phyloP scores from a whole-genome alignment of 1,139 yeast genomes.

The Scheffersomyces quercinus region DNA sequence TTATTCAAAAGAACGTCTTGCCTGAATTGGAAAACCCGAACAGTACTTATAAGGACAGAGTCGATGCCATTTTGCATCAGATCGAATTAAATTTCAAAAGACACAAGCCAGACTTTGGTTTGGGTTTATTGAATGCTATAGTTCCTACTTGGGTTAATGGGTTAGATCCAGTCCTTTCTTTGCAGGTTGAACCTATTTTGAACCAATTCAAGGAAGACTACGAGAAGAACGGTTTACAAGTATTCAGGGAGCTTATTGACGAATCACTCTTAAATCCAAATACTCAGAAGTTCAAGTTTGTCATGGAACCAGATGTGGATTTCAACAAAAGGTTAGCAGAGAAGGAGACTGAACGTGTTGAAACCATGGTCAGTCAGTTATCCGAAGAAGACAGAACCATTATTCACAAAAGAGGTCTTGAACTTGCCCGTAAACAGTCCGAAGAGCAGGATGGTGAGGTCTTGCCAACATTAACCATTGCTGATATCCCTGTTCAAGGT shows the following conservation, averaged over 20 bases:
- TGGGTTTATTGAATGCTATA: constrained; percentile 70
- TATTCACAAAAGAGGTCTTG: constrained; percentile 60
- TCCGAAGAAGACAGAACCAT: constrained; percentile 57
- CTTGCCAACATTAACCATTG: constrained; percentile 71
- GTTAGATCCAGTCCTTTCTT: constrained; percentile 64
- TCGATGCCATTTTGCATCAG: constrained; percentile 86
- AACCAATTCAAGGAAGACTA: constrained; percentile 62
- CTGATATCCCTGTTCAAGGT: constrained; percentile 69
- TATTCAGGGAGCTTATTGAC: constrained; percentile 61
- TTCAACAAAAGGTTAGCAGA: constrained; percentile 49
- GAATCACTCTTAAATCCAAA: constrained; percentile 47
- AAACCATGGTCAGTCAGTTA: constrained; percentile 42
- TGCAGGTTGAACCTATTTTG: constrained; percentile 67
- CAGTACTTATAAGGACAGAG: constrained; percentile 59
- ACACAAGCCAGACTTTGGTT: constrained; percentile 88
- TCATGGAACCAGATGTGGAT: constrained; percentile 68
- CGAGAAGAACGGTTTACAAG: constrained; percentile 48
- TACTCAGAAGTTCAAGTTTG: constrained; percentile 63
- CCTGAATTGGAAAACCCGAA: constrained; percentile 43
- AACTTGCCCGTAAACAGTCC: constrained; percentile 63
- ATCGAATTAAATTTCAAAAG: constrained; percentile 81
- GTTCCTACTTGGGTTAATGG: constrained; percentile 85
- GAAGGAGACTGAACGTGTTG: constrained; percentile 60
- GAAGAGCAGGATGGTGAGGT: constrained; percentile 72
- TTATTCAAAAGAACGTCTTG: constrained; percentile 35